Base-by-base conservation (phyloP, 352 stramenopile species). In the Heterotrichella gracilis region DNA sequence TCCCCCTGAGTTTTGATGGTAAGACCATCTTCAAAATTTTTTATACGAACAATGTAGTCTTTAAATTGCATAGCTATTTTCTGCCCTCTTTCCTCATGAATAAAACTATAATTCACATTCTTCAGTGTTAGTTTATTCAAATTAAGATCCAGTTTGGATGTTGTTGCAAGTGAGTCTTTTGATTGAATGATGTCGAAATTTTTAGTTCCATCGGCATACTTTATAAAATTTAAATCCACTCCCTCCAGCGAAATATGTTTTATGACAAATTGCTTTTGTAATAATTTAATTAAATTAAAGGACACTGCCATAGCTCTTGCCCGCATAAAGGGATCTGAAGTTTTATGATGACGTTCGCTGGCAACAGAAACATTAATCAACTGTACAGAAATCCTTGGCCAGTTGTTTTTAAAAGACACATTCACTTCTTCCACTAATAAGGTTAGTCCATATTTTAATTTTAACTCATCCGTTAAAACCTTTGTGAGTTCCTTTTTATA, bases 281-380 rank as follows among this genome's bases (percentile, higher is more conserved):
- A n/a, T n/a, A 53, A 53, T 53, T 53, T 53, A 53, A 53, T 9
- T n/a, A 53, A n/a, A n/a, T 53, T 53, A 53, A 53, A 53, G n/a
- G 32, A 53, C 9, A 53, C 9, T 53, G 32, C 9, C 9, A 53
- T 53, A n/a, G 32, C 9, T n/a, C n/a, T n/a, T 17, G 32, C 32
- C n/a, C n/a, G 9, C 32, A 53, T 9, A 9, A 53, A n/a, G 32
- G 32, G 32, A 17, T 53, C 32, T 9, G 9, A 17, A 17, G 9
- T 53, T 9, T n/a, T n/a, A 9, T 9, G 9, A 53, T 53, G n/a
- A n/a, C 9, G 32, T 9, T 53, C 32, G 32, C 32, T 53, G 32
- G 32, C 32, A 9, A 53, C 9, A n/a, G 9, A 53, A 17, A 53
- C n/a, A n/a, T 53, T 53, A 17, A 17, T 53, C 9, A 53, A n/a